Evolutionary conservation across 139 green algal species (phyloP), one percentile per base, ranked within the genome.

Genomic region (Haematococcus sp.): DNA sequence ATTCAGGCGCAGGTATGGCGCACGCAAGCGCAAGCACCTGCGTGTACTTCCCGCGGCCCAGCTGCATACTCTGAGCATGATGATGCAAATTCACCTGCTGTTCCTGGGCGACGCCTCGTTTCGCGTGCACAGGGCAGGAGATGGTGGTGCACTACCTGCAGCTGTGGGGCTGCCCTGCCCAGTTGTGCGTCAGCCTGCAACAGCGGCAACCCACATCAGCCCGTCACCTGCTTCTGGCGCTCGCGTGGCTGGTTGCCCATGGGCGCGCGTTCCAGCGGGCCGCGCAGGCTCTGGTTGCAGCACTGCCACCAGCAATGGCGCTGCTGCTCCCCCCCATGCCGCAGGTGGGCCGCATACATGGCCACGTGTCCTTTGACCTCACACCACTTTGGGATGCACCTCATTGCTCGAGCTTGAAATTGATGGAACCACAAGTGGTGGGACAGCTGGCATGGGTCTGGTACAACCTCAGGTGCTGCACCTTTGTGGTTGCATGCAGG

Each of bases 81-180:
- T n/a, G n/a, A n/a, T n/a, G n/a, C n/a, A n/a, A n/a, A n/a, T n/a
- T n/a, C n/a, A n/a, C n/a, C n/a, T n/a, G n/a, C n/a, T n/a, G n/a
- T n/a, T n/a, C n/a, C n/a, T n/a, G n/a, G n/a, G n/a, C 52, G 31
- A 68, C 31, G 32, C 5, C 32, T 32, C 30, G 13, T 52, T 22
- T 30, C 52, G 61, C 28, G 32, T 68, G 61, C 30, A 20, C 59
- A 68, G 61, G 61, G n/a, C 16, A 27, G 5, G 31, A 27, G 28
- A 25, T 68, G 61, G 61, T 68, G 28, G 9, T 68, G 16, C 61
- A 40, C 30, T 68, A 68, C 61, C 61, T 68, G 30, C 17, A n/a
- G 7, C 7, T 30, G 17, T 68, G 61, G 61, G 61, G 61, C 32
- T 68, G 31, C 31, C 61, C 61, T 23, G 28, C 61, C 9, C 7